phyloP scores from a whole-genome alignment of 352 stramenopile species.

The Phytophthora syringae region DNA sequence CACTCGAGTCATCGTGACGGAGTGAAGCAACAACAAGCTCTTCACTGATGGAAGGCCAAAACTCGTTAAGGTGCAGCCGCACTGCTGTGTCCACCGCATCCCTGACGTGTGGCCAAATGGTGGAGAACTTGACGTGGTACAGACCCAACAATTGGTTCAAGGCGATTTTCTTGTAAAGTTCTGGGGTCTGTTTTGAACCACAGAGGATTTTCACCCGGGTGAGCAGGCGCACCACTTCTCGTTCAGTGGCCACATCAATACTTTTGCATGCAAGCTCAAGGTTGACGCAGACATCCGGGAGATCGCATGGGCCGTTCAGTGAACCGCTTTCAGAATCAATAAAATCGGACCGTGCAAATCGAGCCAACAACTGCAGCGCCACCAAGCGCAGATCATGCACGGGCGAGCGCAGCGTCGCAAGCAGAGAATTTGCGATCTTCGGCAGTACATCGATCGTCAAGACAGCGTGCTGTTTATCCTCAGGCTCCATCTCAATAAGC shows the following conservation, averaged over 20 bases:
- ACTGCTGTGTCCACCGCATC: constrained; percentile 71
- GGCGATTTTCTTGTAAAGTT: constrained; percentile 79
- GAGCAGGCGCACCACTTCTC: constrained; percentile 82
- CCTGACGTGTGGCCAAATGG: constrained; percentile 83
- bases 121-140: constrained; percentile 91
- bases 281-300: constrained; percentile 69
- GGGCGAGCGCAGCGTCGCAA: constrained; percentile 70
- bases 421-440: constrained; percentile 45
- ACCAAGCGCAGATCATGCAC: constrained; percentile 72
- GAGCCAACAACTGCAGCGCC: constrained; percentile 68
- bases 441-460: constrained; percentile 47
- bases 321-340: constrained; percentile 50
- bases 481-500: constrained; percentile 67
- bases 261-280: constrained; percentile 62
- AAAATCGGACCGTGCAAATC: constrained; percentile 60
- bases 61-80: constrained; percentile 60
- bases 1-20: constrained; percentile 41
- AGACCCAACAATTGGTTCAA: constrained; percentile 80
- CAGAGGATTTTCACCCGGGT: constrained; percentile 82
- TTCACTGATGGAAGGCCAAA: constrained; percentile 63
- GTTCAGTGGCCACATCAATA: constrained; percentile 80
- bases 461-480: constrained; percentile 49
- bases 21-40: constrained; percentile 61
- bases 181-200: constrained; percentile 73
- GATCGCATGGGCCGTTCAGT: constrained; percentile 68